Base-by-base conservation (phyloP, 139 green algal species). In the Chlamydomonas schloesseri region DNA sequence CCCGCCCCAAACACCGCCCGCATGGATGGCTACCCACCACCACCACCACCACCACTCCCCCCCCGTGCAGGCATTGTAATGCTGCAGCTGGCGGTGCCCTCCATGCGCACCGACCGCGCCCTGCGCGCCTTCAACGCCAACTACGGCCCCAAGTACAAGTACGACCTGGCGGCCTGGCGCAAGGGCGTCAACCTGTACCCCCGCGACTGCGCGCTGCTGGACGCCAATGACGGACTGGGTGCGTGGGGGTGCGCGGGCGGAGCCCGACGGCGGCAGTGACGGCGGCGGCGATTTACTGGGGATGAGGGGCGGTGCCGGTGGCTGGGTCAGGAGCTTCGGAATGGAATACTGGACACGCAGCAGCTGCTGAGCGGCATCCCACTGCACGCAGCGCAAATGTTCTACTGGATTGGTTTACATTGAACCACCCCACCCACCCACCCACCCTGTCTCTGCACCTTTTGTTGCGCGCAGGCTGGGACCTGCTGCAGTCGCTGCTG, bases 91-190 rank as follows among this genome's bases (percentile, higher is more conserved):
- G 89, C 89, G 0, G 24, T 99, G 42, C 93, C 95, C 23, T 82
- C 82, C 58, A 89, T 98, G 91, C 91, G 96, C 81, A 91, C 70
- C 37, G 84, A 93, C 15, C 78, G 87, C 1, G 91, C 68, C 0
- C 91, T 99, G 24, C 88, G 89, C 29, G 79, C 87, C 57, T 98
- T 97, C 92, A 95, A 93, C 73, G 68, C 68, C 1, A 58, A 58
- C 24, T 95, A 92, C 57, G 84, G 81, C n/a, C 60, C 65, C 68
- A 91, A 87, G 80, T 94, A 82, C 65, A 74, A 91, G 11, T 95
- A 96, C 83, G 94, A 99, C 90, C 82, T 99, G 53, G 58, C 92
- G 15, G 86, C 88, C 28, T 98, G 96, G 95, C 90, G 94, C 18
- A 73, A 36, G 0, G 87, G 58, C 62, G 89, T 69, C 33, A 83